Base-by-base conservation (phyloP, 768 basidiomycete genomes). In the Termitomyces sp. region DNA sequence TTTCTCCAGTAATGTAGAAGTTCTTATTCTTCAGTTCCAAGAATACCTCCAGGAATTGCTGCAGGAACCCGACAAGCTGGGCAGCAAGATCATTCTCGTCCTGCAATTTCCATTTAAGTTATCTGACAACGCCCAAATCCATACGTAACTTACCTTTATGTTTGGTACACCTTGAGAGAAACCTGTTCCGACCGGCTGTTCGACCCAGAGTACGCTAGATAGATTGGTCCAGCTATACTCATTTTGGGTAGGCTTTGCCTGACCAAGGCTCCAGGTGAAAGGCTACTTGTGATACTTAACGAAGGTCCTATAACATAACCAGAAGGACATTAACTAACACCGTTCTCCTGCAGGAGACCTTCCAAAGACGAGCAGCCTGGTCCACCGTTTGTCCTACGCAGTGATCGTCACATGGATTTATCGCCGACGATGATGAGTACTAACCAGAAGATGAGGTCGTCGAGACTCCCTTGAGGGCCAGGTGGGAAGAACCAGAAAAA, bases 281-380 rank as follows among this genome's bases (percentile, higher is more conserved):
- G 49, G 49, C 49, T 50, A 13, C 33, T 33, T 31, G n/a, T n/a
- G 13, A 34, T 50, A 50, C 11, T 49, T 50, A 34, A 22, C 7
- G 20, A 34, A 7, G 3, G 7, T 15, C 7, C 6, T 20, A 20
- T 15, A 34, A 8, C 49, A 34, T 34, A 20, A 20, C 33, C 22
- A 34, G 20, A 34, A 50, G 20, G 11, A 22, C 13, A 12, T 50
- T 33, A 6, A 50, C 33, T 50, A 20, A 50, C 49, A 15, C 49
- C 49, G 49, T 50, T 50, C 49, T 50, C 49, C 22, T 50, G 49
- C 20, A 50, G 33, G 31, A 50, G 49, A 50, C 49, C 49, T 50
- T 50, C 49, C n/a, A 50, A 50, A 34, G 49, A 50, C 6, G 49
- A 50, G 33, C 49, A 50, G 20, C 49, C 49, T 33, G 49, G 49